These are phyloP conservation scores for Chrysoporthe puriensis DNA, from an alignment of 2,329 filamentous ascomycete genomes.

Conservation along the genomic window DNA sequence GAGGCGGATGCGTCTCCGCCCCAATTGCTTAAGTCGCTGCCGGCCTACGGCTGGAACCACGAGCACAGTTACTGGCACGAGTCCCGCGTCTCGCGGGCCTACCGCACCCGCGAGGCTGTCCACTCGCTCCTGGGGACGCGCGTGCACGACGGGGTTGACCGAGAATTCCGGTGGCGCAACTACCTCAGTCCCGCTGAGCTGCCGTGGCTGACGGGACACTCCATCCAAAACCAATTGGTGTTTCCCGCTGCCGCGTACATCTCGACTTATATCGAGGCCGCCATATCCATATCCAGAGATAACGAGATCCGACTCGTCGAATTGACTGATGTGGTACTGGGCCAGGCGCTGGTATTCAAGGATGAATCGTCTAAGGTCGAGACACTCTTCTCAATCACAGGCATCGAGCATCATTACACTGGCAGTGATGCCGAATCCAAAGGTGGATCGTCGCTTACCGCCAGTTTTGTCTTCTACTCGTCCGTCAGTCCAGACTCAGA, in stretches of 20 bases:
- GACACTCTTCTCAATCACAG: conserved; percentile 37
- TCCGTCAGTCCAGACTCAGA: too few species aligned
- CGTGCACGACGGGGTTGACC: conserved; percentile 45
- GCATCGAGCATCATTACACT: conserved; percentile 35
- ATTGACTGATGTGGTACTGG: too few species aligned
- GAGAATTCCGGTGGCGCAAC: conserved; percentile 34
- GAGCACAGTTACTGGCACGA: conserved; percentile 21
- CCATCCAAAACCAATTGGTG: conserved; percentile 35
- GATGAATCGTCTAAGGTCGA: conserved; percentile 34
- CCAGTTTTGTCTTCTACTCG: conserved; percentile 29
- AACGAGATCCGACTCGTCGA: too few species aligned
- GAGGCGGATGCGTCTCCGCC: conserved; percentile 4
- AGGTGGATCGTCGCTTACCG: too few species aligned
- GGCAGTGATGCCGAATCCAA: too few species aligned
- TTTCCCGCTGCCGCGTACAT: conserved; percentile 41
- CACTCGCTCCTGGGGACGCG: conserved; percentile 31
- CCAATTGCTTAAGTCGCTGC: conserved; percentile 19
- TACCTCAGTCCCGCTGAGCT: conserved; percentile 33
- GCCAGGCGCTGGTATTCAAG: background rate
- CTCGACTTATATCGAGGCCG: conserved; percentile 31
- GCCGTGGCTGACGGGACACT: conserved; percentile 44
- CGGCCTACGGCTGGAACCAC: conserved; percentile 29
- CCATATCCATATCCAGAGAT: background rate
- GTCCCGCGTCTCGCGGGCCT: conserved; percentile 18
- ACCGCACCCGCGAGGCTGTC: background rate